Evolutionary conservation across 1,139 yeast genomes (phyloP).

Genomic region (Zygoascus sp.): DNA sequence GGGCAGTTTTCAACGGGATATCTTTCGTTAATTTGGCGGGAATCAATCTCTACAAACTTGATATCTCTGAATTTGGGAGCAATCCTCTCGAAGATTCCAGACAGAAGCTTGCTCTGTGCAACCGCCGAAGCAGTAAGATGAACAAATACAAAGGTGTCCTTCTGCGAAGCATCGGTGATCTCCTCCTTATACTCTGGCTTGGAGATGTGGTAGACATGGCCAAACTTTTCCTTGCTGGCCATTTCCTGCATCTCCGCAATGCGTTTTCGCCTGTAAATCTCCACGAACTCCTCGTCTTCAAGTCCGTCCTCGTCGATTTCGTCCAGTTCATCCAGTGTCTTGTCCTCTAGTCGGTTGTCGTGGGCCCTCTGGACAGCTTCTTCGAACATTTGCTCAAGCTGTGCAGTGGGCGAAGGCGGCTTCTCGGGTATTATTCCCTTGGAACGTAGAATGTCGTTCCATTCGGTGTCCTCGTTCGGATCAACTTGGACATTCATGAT

Average conservation of each 20-base stretch:
- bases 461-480: slow-evolving; percentile 94
- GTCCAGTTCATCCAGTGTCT: slow-evolving; percentile 72
- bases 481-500: slow-evolving; percentile 78
- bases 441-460: slow-evolving; percentile 90
- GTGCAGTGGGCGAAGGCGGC: slow-evolving; percentile 83
- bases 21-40: slow-evolving; percentile 81
- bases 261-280: slow-evolving; percentile 69
- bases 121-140: slow-evolving; percentile 70
- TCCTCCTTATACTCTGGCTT: slow-evolving; percentile 86
- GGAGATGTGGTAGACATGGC: slow-evolving; percentile 67
- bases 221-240: slow-evolving; percentile 62
- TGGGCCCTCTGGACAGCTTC: slow-evolving; percentile 76
- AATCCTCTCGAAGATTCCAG: slow-evolving; percentile 45
- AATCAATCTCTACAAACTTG: slow-evolving; percentile 88
- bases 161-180: slow-evolving; percentile 72
- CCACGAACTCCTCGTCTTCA: slow-evolving; percentile 68
- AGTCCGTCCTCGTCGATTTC: slow-evolving; percentile 70
- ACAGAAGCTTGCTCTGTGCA: slow-evolving; percentile 67
- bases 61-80: slow-evolving; percentile 50
- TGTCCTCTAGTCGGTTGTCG: slow-evolving; percentile 67
- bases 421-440: slow-evolving; percentile 91
- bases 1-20: slow-evolving; percentile 91
- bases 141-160: slow-evolving; percentile 54
- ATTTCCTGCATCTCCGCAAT: slow-evolving; percentile 64
- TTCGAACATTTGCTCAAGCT: slow-evolving; percentile 80